Conservation (phyloP, 257 asterid species). For the Jacaranda copaia region DNA sequence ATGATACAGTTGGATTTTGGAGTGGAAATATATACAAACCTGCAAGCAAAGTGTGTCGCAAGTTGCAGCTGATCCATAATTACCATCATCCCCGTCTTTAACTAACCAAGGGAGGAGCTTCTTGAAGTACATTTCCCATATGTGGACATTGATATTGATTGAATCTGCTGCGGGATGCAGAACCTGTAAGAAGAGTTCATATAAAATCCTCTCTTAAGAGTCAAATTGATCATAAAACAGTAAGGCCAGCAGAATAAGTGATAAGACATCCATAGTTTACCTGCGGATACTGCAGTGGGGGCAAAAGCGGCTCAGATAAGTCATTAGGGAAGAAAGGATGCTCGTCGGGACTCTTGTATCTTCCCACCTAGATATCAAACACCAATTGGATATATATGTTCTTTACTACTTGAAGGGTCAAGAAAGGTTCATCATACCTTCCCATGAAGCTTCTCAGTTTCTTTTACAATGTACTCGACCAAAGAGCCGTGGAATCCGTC, state of each 20-base stretch:
- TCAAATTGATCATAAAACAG: neutral
- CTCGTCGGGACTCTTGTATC: slow-evolving; percentile 93
- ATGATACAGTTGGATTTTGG: neutral
- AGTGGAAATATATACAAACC: slow-evolving; percentile 45
- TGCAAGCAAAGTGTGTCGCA: slow-evolving; percentile 94
- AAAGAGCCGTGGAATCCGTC: slow-evolving; percentile 85
- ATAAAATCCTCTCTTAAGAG: slow-evolving; percentile 14
- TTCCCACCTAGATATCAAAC: slow-evolving; percentile 70
- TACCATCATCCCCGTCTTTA: slow-evolving; percentile 85
- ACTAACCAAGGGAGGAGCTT: slow-evolving; percentile 80
- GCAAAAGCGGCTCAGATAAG: slow-evolving; percentile 71
- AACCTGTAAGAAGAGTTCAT: slow-evolving; percentile 55
- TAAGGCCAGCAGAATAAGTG: neutral
- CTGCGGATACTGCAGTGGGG: slow-evolving; percentile 87
- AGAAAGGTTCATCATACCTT: slow-evolving; percentile 51
- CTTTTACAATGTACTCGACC: slow-evolving; percentile 84
- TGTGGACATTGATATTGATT: slow-evolving; percentile 73
- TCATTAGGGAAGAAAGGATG: slow-evolving; percentile 88
- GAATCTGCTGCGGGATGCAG: slow-evolving; percentile 77
- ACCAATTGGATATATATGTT: neutral
- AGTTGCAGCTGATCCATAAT: slow-evolving; percentile 83
- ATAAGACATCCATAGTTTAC: slow-evolving; percentile 43
- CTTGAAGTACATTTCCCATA: slow-evolving; percentile 90
- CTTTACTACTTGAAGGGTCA: neutral
- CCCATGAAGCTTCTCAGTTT: slow-evolving; percentile 95